Percentiles rank a stretch among this genome's conserved stretches.
Conservation (phyloP, 2,329 filamentous ascomycete genomes). For the Grosmannia serpens region DNA sequence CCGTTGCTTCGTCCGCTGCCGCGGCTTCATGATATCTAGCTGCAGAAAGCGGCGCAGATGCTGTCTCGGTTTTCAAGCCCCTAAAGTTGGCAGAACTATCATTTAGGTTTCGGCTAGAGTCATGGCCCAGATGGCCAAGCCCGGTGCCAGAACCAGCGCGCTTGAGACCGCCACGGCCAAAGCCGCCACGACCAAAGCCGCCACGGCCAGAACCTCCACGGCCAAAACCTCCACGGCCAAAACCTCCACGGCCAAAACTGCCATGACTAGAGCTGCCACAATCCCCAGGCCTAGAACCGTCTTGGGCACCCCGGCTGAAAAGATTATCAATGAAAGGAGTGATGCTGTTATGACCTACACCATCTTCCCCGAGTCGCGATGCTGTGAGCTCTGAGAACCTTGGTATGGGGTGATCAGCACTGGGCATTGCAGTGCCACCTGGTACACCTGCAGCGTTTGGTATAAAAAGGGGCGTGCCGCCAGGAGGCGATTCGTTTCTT, state of each 20-base stretch:
- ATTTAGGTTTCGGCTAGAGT: neutral
- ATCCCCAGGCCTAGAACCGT: neutral
- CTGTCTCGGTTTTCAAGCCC: too few relatives aligned
- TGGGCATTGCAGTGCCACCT: neutral
- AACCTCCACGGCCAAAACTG: too few relatives aligned
- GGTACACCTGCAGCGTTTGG: neutral
- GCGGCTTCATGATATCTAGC: constrained; percentile 26
- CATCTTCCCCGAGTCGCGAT: neutral
- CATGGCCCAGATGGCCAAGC: too few relatives aligned
- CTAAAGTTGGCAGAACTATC: neutral
- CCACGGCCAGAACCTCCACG: neutral
- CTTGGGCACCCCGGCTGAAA: neutral
- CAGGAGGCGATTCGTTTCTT: neutral
- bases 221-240: neutral
- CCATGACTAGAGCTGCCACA: neutral
- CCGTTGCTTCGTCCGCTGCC: constrained; percentile 23
- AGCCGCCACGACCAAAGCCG: too few relatives aligned
- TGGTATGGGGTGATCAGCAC: neutral
- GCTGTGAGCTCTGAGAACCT: constrained; percentile 1
- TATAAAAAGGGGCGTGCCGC: too few relatives aligned
- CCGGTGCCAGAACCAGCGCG: too few relatives aligned
- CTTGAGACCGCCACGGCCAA: too few relatives aligned
- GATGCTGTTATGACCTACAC: neutral
- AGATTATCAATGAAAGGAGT: constrained; percentile 1
- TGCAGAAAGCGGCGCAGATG: constrained; percentile 11